These are phyloP conservation scores for Euclidium syriacum DNA, from an alignment of 345 rosid genomes.

Conservation along the genomic window DNA sequence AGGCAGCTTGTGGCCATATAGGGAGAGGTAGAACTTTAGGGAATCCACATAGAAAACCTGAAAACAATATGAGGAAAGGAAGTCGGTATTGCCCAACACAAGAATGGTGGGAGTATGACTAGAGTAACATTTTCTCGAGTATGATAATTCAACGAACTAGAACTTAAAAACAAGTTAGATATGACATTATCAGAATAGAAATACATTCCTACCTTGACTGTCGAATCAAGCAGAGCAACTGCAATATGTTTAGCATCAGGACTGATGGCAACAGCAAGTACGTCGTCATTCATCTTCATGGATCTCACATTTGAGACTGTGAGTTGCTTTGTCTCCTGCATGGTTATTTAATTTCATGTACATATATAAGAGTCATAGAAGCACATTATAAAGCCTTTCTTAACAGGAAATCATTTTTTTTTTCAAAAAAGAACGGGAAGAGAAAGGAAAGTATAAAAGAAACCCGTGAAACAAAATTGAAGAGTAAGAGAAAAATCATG, in stretches of 20 bases:
- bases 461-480: too few relatives aligned
- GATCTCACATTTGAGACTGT: constrained; percentile 60
- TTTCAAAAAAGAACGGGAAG: too few relatives aligned
- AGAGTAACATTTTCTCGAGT: background rate
- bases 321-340: constrained; percentile 65
- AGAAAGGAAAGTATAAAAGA: too few relatives aligned
- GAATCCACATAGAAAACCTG: constrained; percentile 97
- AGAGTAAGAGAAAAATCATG: too few relatives aligned
- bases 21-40: constrained; percentile 71
- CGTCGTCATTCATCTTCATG: constrained; percentile 95
- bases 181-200: background rate
- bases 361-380: background rate
- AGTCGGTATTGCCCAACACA: background rate
- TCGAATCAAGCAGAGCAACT: constrained; percentile 85
- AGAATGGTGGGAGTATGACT: background rate
- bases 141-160: background rate
- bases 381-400: too few relatives aligned
- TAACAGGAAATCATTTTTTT: too few relatives aligned
- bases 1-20: constrained; percentile 92
- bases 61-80: constrained; percentile 1
- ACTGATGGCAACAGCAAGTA: constrained; percentile 74
- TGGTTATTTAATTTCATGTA: background rate
- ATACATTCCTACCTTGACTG: constrained; percentile 66
- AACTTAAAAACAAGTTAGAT: background rate
- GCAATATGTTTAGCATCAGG: constrained; percentile 91